Conservation (phyloP, 2,329 filamentous ascomycete genomes). For the Claviceps sp. region DNA sequence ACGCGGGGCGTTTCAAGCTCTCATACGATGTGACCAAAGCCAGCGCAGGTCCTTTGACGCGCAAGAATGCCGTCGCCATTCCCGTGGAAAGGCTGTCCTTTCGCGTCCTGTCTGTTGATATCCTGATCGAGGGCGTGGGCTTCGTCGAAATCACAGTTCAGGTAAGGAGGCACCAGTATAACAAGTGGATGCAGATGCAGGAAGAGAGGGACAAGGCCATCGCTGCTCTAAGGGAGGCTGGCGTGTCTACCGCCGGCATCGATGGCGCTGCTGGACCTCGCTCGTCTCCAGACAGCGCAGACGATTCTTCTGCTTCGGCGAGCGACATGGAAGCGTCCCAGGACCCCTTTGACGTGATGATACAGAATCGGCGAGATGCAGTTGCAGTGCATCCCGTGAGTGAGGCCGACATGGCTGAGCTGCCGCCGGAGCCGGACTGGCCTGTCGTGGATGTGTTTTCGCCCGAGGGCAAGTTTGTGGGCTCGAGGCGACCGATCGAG, state of each 20-base stretch:
- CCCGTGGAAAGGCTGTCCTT: slow-evolving; percentile 63
- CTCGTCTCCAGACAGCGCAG: slow-evolving; percentile 1
- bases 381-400: background rate
- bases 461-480: slow-evolving; percentile 72
- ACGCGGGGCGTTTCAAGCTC: slow-evolving; percentile 63
- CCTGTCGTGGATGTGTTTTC: slow-evolving; percentile 75
- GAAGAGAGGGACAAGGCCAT: slow-evolving; percentile 11
- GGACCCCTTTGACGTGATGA: slow-evolving; percentile 16
- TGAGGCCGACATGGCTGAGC: too few species aligned
- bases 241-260: background rate
- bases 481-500: slow-evolving; percentile 52
- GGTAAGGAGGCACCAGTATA: slow-evolving; percentile 45
- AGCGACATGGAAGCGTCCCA: background rate
- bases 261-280: slow-evolving; percentile 3
- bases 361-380: slow-evolving; percentile 13
- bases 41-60: slow-evolving; percentile 61
- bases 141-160: slow-evolving; percentile 86
- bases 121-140: slow-evolving; percentile 82
- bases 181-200: slow-evolving; percentile 8
- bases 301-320: background rate
- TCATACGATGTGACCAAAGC: slow-evolving; percentile 71
- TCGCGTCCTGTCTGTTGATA: slow-evolving; percentile 64
- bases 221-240: slow-evolving; percentile 4
- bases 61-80: slow-evolving; percentile 45
- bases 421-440: slow-evolving; percentile 28